Conservation (phyloP, 1,139 yeast genomes). For the Protomyces macrosporus region DNA sequence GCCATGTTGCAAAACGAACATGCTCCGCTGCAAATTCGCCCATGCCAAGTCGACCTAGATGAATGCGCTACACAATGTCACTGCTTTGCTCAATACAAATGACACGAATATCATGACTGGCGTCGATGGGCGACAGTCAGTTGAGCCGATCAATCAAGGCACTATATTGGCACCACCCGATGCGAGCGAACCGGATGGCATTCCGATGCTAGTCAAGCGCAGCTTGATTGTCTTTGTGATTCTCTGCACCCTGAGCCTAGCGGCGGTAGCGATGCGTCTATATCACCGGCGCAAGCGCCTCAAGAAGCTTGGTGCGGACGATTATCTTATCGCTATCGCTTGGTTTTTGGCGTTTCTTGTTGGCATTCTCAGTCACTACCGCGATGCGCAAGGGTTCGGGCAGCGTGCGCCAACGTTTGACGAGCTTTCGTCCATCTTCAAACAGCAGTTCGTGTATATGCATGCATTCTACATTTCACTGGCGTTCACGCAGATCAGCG, state of each 20-base stretch:
- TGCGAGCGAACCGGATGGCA: not conserved
- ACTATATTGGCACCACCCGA: too few relatives aligned
- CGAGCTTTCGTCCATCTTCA: not conserved
- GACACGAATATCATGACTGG: not conserved
- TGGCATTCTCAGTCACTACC: not conserved
- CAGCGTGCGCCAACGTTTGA: not conserved
- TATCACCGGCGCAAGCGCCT: not conserved
- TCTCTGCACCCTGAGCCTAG: not conserved
- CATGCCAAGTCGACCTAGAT: not conserved
- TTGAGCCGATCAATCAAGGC: too few relatives aligned
- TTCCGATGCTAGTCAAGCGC: not conserved
- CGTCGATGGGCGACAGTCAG: too few relatives aligned
- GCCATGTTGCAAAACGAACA: too few relatives aligned
- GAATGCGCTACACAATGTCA: not conserved
- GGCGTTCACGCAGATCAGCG: not conserved
- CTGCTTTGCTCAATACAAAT: not conserved
- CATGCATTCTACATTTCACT: not conserved
- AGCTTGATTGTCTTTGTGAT: not conserved
- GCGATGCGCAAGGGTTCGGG: not conserved
- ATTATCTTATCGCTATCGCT: not conserved
- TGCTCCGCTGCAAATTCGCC: too few relatives aligned
- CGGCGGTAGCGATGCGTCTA: not conserved
- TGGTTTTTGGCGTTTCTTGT: not conserved
- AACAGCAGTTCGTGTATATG: not conserved
- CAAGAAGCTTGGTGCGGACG: conserved; percentile 1